Evolutionary conservation across 129 eudicot genomes (phyloP).

Genomic region (Artemisia argyi): DNA sequence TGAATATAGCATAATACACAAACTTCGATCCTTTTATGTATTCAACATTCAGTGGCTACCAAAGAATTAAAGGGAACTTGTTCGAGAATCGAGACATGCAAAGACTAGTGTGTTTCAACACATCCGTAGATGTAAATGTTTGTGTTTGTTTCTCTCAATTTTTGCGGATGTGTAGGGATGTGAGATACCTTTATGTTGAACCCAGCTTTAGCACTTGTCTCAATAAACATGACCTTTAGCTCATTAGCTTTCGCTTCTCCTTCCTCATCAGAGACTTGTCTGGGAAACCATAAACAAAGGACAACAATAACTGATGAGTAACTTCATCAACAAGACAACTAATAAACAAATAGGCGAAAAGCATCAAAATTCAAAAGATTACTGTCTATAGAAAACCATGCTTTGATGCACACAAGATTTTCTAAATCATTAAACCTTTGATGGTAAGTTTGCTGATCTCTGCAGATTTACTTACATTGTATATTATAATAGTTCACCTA

Average conservation of each 20-base stretch:
- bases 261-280: constrained; percentile 75
- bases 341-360: constrained; percentile 3
- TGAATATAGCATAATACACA: not conserved
- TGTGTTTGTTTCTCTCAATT: not conserved
- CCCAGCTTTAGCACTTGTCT: constrained; percentile 72
- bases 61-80: not conserved
- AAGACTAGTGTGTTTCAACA: not conserved
- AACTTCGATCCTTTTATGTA: not conserved
- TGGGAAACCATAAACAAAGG: constrained; percentile 26
- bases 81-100: not conserved
- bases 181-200: constrained; percentile 58
- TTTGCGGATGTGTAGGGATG: not conserved
- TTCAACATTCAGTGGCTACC: not conserved
- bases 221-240: constrained; percentile 59
- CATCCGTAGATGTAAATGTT: not conserved
- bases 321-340: constrained; percentile 1
- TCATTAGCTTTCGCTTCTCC: constrained; percentile 64
- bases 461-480: not conserved
- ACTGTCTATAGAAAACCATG: too few species aligned
- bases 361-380: not conserved
- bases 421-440: not conserved
- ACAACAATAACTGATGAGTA: constrained; percentile 1
- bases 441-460: not conserved
- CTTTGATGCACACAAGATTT: too few species aligned
- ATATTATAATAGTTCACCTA: not conserved